Conservation (phyloP, 176 grass and related monocot genomes). For the Cenchrus americanus region DNA sequence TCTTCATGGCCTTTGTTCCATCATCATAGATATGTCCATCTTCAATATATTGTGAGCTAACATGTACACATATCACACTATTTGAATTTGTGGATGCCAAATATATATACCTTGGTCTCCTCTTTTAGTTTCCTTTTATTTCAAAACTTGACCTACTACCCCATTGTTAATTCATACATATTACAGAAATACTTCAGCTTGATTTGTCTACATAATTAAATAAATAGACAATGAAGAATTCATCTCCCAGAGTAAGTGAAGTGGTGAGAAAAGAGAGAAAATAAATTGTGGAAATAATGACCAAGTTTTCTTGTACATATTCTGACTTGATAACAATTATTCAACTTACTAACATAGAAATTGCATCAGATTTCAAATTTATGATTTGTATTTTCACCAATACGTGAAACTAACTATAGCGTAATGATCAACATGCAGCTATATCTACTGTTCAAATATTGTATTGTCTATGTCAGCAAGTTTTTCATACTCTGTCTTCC, state of each 20-base stretch:
- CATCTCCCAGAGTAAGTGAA: background rate
- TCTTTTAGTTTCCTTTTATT: background rate
- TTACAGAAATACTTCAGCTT: background rate
- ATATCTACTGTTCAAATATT: background rate
- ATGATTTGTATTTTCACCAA: background rate
- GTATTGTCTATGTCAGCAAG: background rate
- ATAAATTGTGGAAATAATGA: background rate
- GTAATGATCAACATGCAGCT: too few species aligned
- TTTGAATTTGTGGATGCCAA: background rate
- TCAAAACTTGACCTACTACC: background rate
- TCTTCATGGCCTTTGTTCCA: background rate
- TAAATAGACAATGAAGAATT: background rate
- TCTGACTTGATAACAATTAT: background rate
- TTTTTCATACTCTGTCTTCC: background rate
- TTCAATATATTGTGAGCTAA: background rate
- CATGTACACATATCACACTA: background rate
- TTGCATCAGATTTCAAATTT: background rate
- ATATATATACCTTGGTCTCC: background rate
- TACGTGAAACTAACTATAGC: too few species aligned
- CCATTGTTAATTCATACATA: background rate
- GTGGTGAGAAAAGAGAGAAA: background rate
- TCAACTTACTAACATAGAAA: background rate
- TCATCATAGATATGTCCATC: background rate
- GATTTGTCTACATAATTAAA: background rate
- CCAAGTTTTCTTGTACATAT: background rate